Conservation (phyloP, 2,329 filamentous ascomycete genomes). For the Colletotrichum godetiae region DNA sequence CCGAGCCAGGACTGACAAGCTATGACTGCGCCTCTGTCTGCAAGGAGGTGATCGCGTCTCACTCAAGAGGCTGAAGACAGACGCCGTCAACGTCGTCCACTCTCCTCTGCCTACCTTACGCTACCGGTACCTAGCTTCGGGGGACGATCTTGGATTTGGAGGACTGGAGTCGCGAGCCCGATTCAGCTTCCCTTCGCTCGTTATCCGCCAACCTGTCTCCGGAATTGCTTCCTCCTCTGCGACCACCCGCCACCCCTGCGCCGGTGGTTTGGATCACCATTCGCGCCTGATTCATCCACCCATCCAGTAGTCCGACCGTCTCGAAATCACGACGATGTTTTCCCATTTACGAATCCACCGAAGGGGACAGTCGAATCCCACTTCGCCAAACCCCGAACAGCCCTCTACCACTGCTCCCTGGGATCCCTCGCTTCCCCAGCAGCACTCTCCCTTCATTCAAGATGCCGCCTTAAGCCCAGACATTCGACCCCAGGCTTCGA, state of each 20-base stretch:
- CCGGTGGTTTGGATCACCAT: neutral
- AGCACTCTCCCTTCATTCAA: conserved; percentile 54
- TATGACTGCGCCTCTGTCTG: conserved; percentile 30
- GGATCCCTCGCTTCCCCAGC: conserved; percentile 48
- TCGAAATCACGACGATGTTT: conserved; percentile 50
- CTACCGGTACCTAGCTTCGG: neutral
- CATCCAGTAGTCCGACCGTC: neutral
- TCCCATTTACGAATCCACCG: conserved; percentile 70
- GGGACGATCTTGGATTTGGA: neutral
- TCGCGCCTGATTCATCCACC: conserved; percentile 20
- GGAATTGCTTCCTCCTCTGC: conserved; percentile 26
- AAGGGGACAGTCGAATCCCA: conserved; percentile 66
- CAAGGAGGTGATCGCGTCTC: conserved; percentile 36
- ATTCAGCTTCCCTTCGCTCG: conserved; percentile 27
- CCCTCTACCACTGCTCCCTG: conserved; percentile 50
- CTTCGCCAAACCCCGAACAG: conserved; percentile 63
- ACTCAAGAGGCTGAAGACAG: conserved; percentile 25
- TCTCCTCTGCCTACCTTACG: neutral
- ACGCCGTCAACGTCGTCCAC: conserved; percentile 16
- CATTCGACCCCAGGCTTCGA: conserved; percentile 47
- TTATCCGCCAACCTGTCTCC: neutral
- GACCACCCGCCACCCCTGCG: conserved; percentile 31
- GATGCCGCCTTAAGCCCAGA: conserved; percentile 52
- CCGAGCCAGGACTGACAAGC: conserved; percentile 6
- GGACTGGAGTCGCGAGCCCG: conserved; percentile 2